Base-by-base conservation (phyloP, 1,284 basidiomycete genomes). In the Boletus albobrunnescens region DNA sequence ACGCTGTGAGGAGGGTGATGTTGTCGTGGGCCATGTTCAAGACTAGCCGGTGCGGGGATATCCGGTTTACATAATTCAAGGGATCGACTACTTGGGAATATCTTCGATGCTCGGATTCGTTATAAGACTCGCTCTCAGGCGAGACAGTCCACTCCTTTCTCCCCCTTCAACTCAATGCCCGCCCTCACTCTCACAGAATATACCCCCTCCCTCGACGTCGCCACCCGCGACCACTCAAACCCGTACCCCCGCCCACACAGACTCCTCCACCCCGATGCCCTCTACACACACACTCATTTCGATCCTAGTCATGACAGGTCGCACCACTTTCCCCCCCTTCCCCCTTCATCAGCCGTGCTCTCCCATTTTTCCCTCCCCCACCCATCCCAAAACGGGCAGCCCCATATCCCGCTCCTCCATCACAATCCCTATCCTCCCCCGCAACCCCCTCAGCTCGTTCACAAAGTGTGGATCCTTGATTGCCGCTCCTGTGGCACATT, bases 391-490 rank as follows among this genome's bases (percentile, higher is more conserved):
- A 55, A 53, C 44, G 69, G 59, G 53, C 58, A 58, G 16, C 36
- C 52, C n/a, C 58, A 63, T 24, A 27, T 55, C 19, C 46, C 56
- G 10, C 36, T 44, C n/a, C 41, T 70, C 46, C 67, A 71, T 32
- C 56, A 63, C 39, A 71, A 70, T 56, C 68, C 71, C 17, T 74
- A 73, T 56, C 70, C 71, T 16, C 65, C 70, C 7, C 63, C 69
- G 3, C 71, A 70, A 14, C 68, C 68, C 5, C 70, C 71, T 2
- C 67, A 65, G 35, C 61, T 77, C 44, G 65, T 74, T 3, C 83
- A 84, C 67, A 83, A 85, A 64, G 87, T 92, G 46, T 91, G 87
- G 77, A 78, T 88, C 26, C 69, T 92, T 46, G 83, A 88, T 63
- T 92, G 90, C 69, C 81, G 75, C 55, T 74, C 79, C 16, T 92